These are phyloP conservation scores for Saccharomyces uvarum DNA, from an alignment of 1,139 yeast species.

Conservation along the genomic window DNA sequence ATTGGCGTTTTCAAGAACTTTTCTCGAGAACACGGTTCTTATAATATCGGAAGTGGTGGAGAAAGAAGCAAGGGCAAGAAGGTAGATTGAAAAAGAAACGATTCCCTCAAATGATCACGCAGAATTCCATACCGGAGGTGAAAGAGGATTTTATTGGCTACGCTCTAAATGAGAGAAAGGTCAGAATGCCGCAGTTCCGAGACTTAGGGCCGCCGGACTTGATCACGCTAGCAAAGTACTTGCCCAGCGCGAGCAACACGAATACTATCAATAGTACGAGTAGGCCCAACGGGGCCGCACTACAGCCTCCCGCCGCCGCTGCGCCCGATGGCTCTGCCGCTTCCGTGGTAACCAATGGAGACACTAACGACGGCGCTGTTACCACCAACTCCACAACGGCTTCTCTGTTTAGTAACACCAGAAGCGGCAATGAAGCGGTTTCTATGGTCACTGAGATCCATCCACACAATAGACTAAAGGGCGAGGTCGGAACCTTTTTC, in stretches of 20 bases:
- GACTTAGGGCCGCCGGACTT: conserved; percentile 89
- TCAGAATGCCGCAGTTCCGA: conserved; percentile 38
- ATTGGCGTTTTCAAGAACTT: not conserved
- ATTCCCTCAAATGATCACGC: conserved; percentile 33
- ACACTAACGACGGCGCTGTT: not conserved
- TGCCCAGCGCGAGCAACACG: conserved; percentile 22
- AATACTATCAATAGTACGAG: conserved; percentile 5
- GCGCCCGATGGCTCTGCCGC: not conserved
- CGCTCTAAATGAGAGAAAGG: conserved; percentile 43
- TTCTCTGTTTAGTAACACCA: conserved; percentile 2
- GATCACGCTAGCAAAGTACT: conserved; percentile 52
- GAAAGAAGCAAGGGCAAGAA: not conserved
- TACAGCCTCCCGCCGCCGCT: not conserved
- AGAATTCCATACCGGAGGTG: conserved; percentile 48
- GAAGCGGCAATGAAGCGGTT: conserved; percentile 10
- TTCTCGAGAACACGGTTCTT: not conserved
- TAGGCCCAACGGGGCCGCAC: conserved; percentile 5
- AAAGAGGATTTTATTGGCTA: conserved; percentile 44
- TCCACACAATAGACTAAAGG: conserved; percentile 26
- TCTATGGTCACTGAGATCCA: conserved; percentile 20
- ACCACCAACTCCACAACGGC: not conserved
- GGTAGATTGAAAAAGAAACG: not conserved
- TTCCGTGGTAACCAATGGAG: not conserved
- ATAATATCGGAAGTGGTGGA: not conserved
- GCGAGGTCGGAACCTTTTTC: conserved; percentile 35